These are phyloP conservation scores for Cytospora mali DNA, from an alignment of 2,329 filamentous ascomycete genomes.

Conservation along the genomic window DNA sequence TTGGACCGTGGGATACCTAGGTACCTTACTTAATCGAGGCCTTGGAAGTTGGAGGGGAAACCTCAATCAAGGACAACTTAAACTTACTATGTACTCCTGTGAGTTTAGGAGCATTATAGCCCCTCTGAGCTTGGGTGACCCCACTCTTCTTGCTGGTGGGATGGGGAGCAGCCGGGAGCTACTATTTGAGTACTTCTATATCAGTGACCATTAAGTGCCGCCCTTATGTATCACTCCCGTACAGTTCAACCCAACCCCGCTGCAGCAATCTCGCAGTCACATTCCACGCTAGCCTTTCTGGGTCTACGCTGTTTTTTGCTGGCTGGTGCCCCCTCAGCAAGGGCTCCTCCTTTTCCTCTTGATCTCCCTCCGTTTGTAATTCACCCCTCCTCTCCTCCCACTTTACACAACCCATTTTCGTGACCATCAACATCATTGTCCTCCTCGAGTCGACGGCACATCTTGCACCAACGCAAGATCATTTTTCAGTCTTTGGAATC, in stretches of 20 bases:
- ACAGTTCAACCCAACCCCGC: constrained; percentile 1
- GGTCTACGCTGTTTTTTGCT: constrained; percentile 21
- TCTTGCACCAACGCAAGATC: constrained; percentile 34
- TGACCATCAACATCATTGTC: constrained; percentile 12
- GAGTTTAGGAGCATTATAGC: constrained; percentile 11
- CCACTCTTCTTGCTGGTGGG: constrained; percentile 25
- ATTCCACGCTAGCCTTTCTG: constrained; percentile 17
- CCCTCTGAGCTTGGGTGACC: constrained; percentile 25
- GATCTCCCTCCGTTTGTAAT: constrained; percentile 36
- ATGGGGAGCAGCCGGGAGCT: constrained; percentile 13
- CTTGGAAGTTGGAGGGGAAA: neutral
- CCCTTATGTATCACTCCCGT: neutral
- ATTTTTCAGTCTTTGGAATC: constrained; percentile 30
- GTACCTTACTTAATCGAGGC: neutral
- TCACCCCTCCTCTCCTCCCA: constrained; percentile 36
- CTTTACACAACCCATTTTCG: constrained; percentile 33
- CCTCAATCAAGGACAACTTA: neutral
- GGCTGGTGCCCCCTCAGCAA: constrained; percentile 30
- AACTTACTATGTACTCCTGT: neutral
- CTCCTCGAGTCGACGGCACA: constrained; percentile 7
- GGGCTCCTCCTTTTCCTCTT: constrained; percentile 32
- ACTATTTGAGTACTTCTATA: neutral
- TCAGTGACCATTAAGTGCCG: neutral
- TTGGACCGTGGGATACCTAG: neutral
- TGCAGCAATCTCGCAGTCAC: constrained; percentile 18